Percentiles rank a stretch among this genome's conserved stretches.
Evolutionary conservation across 345 rosid genomes (phyloP).

Genomic region (Cardamine resedifolia): DNA sequence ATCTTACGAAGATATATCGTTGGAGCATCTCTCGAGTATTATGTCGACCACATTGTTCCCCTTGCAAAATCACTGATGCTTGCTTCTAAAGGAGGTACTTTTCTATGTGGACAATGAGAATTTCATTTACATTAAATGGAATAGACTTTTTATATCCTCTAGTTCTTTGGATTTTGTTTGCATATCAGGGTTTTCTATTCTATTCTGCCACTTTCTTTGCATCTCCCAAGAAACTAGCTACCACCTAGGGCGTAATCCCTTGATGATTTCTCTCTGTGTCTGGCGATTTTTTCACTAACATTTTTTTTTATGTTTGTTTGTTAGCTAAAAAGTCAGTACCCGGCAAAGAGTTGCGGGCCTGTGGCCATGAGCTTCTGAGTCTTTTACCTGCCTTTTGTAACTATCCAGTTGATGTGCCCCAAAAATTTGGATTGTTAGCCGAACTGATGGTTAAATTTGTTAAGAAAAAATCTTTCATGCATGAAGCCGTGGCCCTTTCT

Average conservation of each 20-base stretch:
- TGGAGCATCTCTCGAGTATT: constrained; percentile 76
- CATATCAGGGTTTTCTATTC: neutral
- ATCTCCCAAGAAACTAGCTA: neutral
- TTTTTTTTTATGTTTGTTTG: constrained; percentile 27
- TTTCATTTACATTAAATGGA: neutral
- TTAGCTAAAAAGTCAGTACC: constrained; percentile 64
- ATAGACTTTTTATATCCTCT: constrained; percentile 10
- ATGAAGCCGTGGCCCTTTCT: constrained; percentile 63
- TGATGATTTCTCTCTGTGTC: neutral
- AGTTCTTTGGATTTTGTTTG: neutral
- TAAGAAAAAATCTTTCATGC: constrained; percentile 64
- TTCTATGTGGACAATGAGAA: neutral
- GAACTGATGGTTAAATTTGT: constrained; percentile 56
- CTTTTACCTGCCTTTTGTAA: constrained; percentile 83
- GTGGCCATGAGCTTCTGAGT: constrained; percentile 64
- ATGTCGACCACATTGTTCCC: constrained; percentile 78
- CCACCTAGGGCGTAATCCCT: neutral
- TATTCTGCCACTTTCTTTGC: constrained; percentile 11
- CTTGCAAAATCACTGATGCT: constrained; percentile 67
- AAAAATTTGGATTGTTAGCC: constrained; percentile 56
- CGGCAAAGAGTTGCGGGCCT: constrained; percentile 62
- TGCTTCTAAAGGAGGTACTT: constrained; percentile 65
- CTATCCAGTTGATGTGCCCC: constrained; percentile 62
- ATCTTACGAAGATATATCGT: constrained; percentile 59
- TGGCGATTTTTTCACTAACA: neutral